Evolutionary conservation across 2,329 filamentous ascomycete species (phyloP), one percentile per base, ranked within the genome.

Genomic region (Tolypocladium tropicale): DNA sequence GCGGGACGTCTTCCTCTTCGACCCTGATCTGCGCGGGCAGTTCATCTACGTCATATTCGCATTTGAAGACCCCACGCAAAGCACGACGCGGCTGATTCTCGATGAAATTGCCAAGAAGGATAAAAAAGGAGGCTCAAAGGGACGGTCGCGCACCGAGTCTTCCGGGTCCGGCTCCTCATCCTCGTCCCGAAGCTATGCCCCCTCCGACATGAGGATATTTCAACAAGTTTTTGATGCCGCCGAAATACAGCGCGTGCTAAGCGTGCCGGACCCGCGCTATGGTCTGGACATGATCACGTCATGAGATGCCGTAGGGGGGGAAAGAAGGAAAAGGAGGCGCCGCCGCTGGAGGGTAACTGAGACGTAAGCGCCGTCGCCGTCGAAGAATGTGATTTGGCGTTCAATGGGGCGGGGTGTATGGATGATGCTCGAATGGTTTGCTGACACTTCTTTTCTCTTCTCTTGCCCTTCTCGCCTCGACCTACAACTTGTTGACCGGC

Each of bases 21-120:
- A 85, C 59, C 77, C 80, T 0, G 82, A 85, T 56, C 77, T 87
- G 39, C 74, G 79, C 16, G 83, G 84, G 21, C 80, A 82, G 56
- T 84, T 88, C 63, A 68, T 75, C 54, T 79, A 81, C 60, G 79
- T 86, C 34, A 76, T 83, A 6, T 88, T 88, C 65, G 80, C 83
- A 14, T 86, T 88, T 60, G 83, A 86, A 60, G 80, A 85, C 57
- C 69, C 74, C 4, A 64, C 67, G 52, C 78, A 81, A 65, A 81
- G 76, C 69, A 83, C 80, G 0, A 68, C 72, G n/a, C 72, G 73
- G 54, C 64, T 79, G 59, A 79, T 84, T 57, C 68, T 76, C 28
- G 78, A 83, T 50, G 80, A 83, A 56, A 76, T 82, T 52, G 72
- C 72, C 55, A 83, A 81, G 63, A 83, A 82, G 56, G 67, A 68